phyloP scores from a whole-genome alignment of 169 alveolate genomes.

The Pseudocohnilembus persalinus region DNA sequence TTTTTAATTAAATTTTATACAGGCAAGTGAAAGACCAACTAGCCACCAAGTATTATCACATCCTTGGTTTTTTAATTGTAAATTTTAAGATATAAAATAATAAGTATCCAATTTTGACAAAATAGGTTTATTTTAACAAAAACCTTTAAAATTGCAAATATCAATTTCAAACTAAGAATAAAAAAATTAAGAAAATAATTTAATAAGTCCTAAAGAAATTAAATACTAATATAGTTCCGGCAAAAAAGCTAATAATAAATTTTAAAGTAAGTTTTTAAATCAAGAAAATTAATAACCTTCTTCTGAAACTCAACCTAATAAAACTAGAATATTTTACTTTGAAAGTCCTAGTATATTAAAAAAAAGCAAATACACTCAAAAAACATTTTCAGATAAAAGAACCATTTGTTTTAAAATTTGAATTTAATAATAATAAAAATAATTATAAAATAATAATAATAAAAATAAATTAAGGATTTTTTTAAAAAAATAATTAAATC shows the following conservation, averaged over 20 bases:
- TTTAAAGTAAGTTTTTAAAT: too few relatives aligned
- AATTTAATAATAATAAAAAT: too few relatives aligned
- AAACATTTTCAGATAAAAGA: neutral
- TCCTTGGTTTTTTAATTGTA: neutral
- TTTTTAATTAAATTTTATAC: too few relatives aligned
- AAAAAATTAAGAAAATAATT: neutral
- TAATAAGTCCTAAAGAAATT: neutral
- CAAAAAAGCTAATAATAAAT: too few relatives aligned
- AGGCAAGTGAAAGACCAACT: neutral
- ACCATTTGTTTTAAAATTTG: neutral
- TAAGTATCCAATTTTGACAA: neutral
- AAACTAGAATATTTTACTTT: neutral
- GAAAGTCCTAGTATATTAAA: neutral
- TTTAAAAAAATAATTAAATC: too few relatives aligned
- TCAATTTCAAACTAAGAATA: neutral
- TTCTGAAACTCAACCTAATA: too few relatives aligned
- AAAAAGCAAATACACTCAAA: neutral
- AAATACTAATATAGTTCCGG: too few relatives aligned
- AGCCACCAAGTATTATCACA: neutral
- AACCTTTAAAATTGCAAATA: too few relatives aligned
- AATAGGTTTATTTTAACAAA: too few relatives aligned
- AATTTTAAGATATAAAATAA: neutral
- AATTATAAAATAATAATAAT: too few relatives aligned
- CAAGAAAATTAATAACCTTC: too few relatives aligned
- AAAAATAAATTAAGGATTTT: too few relatives aligned